Evolutionary conservation across 1,139 yeast species (phyloP).

Genomic region (Meyerozyma guilliermondii): DNA sequence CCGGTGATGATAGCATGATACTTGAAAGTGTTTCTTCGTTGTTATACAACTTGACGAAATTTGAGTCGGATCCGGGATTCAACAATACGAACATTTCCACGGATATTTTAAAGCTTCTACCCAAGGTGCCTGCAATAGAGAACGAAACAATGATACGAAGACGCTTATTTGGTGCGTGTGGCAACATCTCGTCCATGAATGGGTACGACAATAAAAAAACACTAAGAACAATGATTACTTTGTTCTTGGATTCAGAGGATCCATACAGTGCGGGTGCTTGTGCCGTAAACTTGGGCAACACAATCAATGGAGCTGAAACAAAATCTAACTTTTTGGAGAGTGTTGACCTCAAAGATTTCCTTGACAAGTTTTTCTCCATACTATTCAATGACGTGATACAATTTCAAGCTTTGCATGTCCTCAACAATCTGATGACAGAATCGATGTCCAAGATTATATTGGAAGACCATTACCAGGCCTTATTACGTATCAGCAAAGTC

Average conservation of each 20-base stretch:
- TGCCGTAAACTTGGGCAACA: conserved; percentile 34
- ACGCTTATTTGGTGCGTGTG: conserved; percentile 31
- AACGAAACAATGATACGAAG: conserved; percentile 12
- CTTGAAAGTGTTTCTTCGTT: not conserved
- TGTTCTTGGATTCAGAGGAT: conserved; percentile 9
- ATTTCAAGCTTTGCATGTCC: conserved; percentile 33
- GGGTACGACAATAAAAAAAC: conserved; percentile 14
- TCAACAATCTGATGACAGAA: conserved; percentile 24
- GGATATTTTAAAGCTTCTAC: not conserved
- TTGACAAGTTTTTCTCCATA: conserved; percentile 17
- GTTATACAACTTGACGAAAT: not conserved
- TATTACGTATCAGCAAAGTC: conserved; percentile 22
- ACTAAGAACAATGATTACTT: conserved; percentile 8
- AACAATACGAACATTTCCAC: not conserved
- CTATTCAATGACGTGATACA: conserved; percentile 33
- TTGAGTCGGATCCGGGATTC: conserved; percentile 1
- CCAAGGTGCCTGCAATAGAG: conserved; percentile 1
- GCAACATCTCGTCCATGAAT: conserved; percentile 30
- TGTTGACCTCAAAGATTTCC: conserved; percentile 13
- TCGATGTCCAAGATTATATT: conserved; percentile 12
- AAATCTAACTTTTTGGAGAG: conserved; percentile 11
- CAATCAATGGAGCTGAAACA: conserved; percentile 18
- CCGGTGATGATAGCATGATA: not conserved
- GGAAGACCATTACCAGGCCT: conserved; percentile 4
- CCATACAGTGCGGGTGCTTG: conserved; percentile 26